These are phyloP conservation scores for Diaporthe helianthi DNA, from an alignment of 2,329 filamentous ascomycete genomes.

Conservation along the genomic window DNA sequence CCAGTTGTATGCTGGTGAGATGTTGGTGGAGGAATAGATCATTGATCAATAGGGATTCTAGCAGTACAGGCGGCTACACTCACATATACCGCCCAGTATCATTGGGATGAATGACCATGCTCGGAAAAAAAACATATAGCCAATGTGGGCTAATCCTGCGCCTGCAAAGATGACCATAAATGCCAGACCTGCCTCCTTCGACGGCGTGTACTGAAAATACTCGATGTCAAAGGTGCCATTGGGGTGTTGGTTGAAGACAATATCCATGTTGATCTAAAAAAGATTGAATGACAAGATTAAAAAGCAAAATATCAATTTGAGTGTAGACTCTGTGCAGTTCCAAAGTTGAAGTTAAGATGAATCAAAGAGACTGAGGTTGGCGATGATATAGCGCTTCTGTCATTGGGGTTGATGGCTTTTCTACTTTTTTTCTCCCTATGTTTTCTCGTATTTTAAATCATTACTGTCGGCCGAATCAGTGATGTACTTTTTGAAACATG, in stretches of 20 bases:
- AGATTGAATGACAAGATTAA: background rate
- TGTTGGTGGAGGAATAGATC: too few species aligned
- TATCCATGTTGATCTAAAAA: background rate
- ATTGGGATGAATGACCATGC: constrained; percentile 7
- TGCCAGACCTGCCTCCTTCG: constrained; percentile 32
- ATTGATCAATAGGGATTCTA: background rate
- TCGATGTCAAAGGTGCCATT: constrained; percentile 35
- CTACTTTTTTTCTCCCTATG: background rate
- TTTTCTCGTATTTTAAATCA: background rate
- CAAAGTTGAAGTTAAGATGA: background rate
- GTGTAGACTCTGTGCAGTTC: background rate
- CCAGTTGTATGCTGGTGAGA: background rate
- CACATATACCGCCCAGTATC: constrained; percentile 1
- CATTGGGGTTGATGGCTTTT: background rate
- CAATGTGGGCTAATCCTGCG: background rate
- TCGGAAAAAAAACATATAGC: background rate
- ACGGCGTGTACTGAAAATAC: constrained; percentile 35
- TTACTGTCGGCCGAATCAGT: background rate
- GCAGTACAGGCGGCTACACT: background rate
- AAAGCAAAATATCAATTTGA: background rate
- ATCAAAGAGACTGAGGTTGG: background rate
- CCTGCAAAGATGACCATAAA: constrained; percentile 35
- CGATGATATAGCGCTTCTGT: background rate
- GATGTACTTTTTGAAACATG: background rate
- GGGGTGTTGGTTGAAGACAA: constrained; percentile 14